Base-by-base conservation (phyloP, 495 filamentous ascomycete genomes). In the Stereocaulon alpinum region DNA sequence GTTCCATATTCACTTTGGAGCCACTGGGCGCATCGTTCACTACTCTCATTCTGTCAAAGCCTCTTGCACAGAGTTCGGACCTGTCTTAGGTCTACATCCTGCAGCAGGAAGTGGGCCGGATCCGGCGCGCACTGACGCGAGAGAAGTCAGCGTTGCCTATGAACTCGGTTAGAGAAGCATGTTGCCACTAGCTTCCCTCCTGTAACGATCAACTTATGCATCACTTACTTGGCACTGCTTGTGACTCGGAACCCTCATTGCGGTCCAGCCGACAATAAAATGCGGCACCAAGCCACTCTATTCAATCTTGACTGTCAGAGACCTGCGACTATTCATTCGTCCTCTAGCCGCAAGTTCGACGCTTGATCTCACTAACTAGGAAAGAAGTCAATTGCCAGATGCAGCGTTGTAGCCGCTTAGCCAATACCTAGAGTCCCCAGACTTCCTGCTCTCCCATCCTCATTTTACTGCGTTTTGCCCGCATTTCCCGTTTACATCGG, bases 161-260 rank as follows among this genome's bases (percentile, higher is more conserved):
- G n/a, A n/a, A n/a, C n/a, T n/a, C n/a, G n/a, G n/a, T 58, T 58
- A 44, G 56, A 41, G 40, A 20, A 6, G 29, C 17, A 37, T 29
- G 27, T 52, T 29, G 34, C 49, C 29, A 52, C 34, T 52, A 34
- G 49, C 20, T 20, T 29, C 18, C 49, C 17, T 27, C 45, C 42
- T 14, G 29, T 30, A 40, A 50, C 29, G 45, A 34, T 18, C 34
- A 20, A 18, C 37, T 34, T 52, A 18, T 32, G 17, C 49, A 40
- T 22, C 24, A 12, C 34, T 37, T 37, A 12, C 12, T 9, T 10
- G 34, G 34, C 34, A 2, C 7, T 7, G 12, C 12, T 37, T 12
- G 4, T 10, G 34, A 37, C 9, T 12, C 24, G 24, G 24, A 24
- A 24, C 24, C 24, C 24, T 24, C 24, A 24, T 24, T 24, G 24